Conservation (phyloP, 257 asterid species). For the Nicotiana undulata region DNA sequence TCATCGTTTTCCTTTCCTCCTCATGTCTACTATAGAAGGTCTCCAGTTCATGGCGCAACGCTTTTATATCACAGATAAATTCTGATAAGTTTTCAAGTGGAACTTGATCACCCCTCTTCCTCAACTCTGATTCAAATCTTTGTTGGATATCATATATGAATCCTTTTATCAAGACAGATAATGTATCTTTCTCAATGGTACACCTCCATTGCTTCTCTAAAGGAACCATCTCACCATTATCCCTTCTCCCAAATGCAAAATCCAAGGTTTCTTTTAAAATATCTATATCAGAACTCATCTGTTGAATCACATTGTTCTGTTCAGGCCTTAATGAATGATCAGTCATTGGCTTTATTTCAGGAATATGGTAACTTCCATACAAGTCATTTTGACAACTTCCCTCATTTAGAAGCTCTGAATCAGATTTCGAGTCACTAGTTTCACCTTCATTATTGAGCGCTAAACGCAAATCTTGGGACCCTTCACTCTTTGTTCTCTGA, state of each 20-base stretch:
- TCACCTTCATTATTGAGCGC: constrained; percentile 18
- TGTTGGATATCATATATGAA: constrained; percentile 30
- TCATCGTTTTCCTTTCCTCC: neutral
- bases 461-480: neutral
- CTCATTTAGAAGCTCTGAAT: constrained; percentile 34
- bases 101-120: constrained; percentile 8
- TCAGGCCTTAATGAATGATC: constrained; percentile 18
- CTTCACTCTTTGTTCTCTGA: constrained; percentile 17
- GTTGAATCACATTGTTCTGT: constrained; percentile 32
- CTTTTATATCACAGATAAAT: constrained; percentile 25
- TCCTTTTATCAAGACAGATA: constrained; percentile 34
- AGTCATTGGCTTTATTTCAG: constrained; percentile 4
- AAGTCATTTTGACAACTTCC: constrained; percentile 30
- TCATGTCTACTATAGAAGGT: constrained; percentile 17
- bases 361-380: constrained; percentile 8
- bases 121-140: constrained; percentile 23
- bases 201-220: constrained; percentile 63
- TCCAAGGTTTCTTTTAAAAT: constrained; percentile 54
- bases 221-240: constrained; percentile 40
- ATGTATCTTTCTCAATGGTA: constrained; percentile 44
- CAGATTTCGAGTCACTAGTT: constrained; percentile 24
- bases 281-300: constrained; percentile 61
- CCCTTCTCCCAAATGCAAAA: constrained; percentile 57
- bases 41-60: constrained; percentile 26
- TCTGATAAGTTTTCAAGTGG: constrained; percentile 24